Base-by-base conservation (phyloP, 2,329 filamentous ascomycete genomes). In the Dryadomyces quercus-mongolicae region DNA sequence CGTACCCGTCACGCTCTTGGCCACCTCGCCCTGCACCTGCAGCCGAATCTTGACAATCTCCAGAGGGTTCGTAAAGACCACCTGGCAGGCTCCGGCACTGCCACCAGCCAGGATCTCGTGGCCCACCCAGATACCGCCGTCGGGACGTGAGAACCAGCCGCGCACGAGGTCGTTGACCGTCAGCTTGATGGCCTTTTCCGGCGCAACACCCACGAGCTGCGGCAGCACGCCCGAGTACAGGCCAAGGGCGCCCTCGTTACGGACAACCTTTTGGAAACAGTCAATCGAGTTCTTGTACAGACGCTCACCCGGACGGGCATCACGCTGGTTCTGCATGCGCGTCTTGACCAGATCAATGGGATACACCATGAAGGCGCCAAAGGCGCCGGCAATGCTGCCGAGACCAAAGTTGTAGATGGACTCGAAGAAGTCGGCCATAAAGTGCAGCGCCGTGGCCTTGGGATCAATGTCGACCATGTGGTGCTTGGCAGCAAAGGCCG, bases 21-120 rank as follows among this genome's bases (percentile, higher is more conserved):
- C 85, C 45, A 96, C 84, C 71, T 98, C 93, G 56, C 93, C 93
- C 74, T 98, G 93, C 22, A 98, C 87, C 70, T 98, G 93, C 53
- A 98, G 82, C 61, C 93, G 87, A 67, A 98, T 98, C 77, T 98
- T 98, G 75, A 98, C 93, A 66, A 98, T 98, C 70, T 98, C 93
- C 18, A 98, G 82, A 25, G 93, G 93, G 70, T 97, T 98, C 62
- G 90, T 96, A 72, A 97, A 97, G 63, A 96, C 89, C 62, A 98
- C 93, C 84, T 98, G 93, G 72, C 92, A 97, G 62, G 74, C 91
- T 71, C 93, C 93, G 42, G 93, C 93, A 53, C 80, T 75, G 71
- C 86, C 93, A 82, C 93, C 93, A 57, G 93, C 87, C 48, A 98
- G 59, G 57, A 97, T 73, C 71, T 98, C 93, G 58, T 83, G 74